Evolutionary conservation across 768 basidiomycete genomes (phyloP).

Genomic region (Kwoniella europaea): DNA sequence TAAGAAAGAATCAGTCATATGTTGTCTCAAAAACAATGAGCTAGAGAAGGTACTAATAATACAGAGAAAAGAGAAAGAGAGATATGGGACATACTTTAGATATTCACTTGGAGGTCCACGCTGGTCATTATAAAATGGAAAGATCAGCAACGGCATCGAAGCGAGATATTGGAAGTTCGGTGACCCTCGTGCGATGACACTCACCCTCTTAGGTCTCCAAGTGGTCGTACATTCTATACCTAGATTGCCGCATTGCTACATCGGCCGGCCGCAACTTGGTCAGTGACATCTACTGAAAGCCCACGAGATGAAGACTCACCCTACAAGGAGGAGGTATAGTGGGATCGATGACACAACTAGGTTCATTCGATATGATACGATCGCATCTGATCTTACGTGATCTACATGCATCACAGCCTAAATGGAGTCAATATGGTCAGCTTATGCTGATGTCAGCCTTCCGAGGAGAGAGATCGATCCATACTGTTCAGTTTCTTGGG

Average conservation of each 20-base stretch:
- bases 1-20: background rate
- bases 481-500: constrained; percentile 13
- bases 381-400: constrained; percentile 35
- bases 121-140: background rate
- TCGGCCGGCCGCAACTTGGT: too few species aligned
- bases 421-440: background rate
- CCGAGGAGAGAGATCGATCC: background rate
- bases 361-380: background rate
- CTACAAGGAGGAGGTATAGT: constrained; percentile 41
- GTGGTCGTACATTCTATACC: constrained; percentile 38
- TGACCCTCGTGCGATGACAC: background rate
- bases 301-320: constrained; percentile 33
- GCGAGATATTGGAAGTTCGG: background rate
- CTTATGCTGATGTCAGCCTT: background rate
- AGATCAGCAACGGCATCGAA: background rate
- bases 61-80: background rate
- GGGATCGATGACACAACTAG: constrained; percentile 7
- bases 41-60: background rate
- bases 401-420: constrained; percentile 47
- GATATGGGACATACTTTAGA: background rate
- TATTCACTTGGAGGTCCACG: constrained; percentile 16
- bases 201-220: constrained; percentile 17
- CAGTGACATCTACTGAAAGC: constrained; percentile 32
- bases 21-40: background rate
- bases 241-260: constrained; percentile 34